A percentile compares a stretch with the other conserved stretches of the same genome.
Evolutionary conservation across 345 rosid genomes (phyloP).

Genomic region (Gossypium herbaceum): DNA sequence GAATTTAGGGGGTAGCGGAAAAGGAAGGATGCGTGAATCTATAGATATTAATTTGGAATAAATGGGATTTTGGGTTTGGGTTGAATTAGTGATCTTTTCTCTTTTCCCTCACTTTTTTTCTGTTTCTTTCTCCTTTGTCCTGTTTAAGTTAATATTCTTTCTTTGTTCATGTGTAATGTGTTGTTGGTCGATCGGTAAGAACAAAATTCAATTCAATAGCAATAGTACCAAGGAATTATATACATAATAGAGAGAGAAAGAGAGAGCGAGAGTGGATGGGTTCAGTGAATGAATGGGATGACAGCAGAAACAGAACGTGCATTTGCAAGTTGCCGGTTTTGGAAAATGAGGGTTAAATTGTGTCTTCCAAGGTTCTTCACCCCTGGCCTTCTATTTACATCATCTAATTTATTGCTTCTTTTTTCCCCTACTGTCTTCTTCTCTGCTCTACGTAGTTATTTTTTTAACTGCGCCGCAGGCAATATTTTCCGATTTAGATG

Average conservation of each 20-base stretch:
- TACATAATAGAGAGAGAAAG: background rate
- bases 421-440: too few relatives aligned
- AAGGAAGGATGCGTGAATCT: too few relatives aligned
- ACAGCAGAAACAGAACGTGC: background rate
- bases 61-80: background rate
- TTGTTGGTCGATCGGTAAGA: background rate
- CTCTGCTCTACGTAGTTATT: too few relatives aligned
- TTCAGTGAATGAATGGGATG: background rate
- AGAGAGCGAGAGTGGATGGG: background rate
- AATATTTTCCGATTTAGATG: too few relatives aligned
- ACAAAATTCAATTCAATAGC: background rate
- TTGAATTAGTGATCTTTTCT: background rate
- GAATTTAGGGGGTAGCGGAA: too few relatives aligned
- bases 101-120: too few relatives aligned
- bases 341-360: background rate
- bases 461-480: too few relatives aligned
- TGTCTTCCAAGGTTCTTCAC: conserved; percentile 2
- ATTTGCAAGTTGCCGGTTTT: background rate
- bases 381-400: background rate
- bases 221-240: too few relatives aligned
- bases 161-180: background rate
- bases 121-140: background rate
- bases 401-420: too few relatives aligned
- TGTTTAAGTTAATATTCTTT: background rate
- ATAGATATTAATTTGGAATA: too few relatives aligned